Evolutionary conservation across 164 flowering plant species (phyloP).

Genomic region (Taxillus chinensis): DNA sequence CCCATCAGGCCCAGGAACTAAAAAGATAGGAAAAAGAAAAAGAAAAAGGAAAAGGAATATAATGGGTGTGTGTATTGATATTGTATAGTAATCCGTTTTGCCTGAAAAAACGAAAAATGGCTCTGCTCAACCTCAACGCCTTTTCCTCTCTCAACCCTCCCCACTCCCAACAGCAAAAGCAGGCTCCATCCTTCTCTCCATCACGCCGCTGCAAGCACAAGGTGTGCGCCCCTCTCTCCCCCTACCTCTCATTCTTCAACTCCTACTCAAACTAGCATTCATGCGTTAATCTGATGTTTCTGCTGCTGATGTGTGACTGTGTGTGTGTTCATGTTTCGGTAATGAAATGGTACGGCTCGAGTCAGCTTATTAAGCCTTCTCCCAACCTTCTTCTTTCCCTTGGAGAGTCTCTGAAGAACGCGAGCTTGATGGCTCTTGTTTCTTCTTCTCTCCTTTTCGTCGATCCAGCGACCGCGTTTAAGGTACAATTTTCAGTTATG

Average conservation of each 20-base stretch:
- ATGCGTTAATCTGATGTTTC: no score
- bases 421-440: slow-evolving; percentile 45
- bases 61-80: no score
- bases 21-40: no score
- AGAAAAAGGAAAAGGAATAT: no score
- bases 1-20: no score
- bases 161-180: neutral
- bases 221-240: slow-evolving; percentile 4
- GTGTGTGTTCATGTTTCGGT: no score
- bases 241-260: neutral
- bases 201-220: slow-evolving; percentile 9
- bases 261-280: no score
- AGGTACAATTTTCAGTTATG: slow-evolving; percentile 29
- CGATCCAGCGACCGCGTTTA: slow-evolving; percentile 76
- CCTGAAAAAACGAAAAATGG: slow-evolving; percentile 21
- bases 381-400: slow-evolving; percentile 9
- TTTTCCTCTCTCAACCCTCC: slow-evolving; percentile 18
- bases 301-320: no score
- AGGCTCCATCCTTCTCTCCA: slow-evolving; percentile 1
- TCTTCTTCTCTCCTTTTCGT: slow-evolving; percentile 59
- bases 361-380: neutral
- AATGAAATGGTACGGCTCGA: no score
- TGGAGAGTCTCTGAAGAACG: slow-evolving; percentile 31
- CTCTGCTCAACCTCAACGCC: slow-evolving; percentile 40
- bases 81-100: no score